These are phyloP conservation scores for Angophora floribunda DNA, from an alignment of 345 rosid species.

Conservation along the genomic window DNA sequence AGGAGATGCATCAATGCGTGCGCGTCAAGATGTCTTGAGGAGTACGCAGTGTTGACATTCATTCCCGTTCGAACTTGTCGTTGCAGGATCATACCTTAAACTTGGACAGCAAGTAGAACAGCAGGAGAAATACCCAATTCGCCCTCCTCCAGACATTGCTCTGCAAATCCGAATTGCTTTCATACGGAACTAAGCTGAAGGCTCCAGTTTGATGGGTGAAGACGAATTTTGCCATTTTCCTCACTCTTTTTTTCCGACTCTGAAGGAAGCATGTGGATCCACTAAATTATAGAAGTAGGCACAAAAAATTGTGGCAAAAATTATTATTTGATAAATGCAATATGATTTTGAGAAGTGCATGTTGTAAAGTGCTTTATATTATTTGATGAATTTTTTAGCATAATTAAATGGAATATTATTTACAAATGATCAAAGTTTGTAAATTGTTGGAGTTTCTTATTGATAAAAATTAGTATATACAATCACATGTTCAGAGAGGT, in stretches of 20 bases:
- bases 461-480: too few relatives aligned
- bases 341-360: too few relatives aligned
- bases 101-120: not conserved
- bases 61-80: not conserved
- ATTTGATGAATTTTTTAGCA: too few relatives aligned
- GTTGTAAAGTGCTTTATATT: too few relatives aligned
- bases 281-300: too few relatives aligned
- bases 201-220: not conserved
- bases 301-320: too few relatives aligned
- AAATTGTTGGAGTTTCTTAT: too few relatives aligned
- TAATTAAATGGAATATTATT: too few relatives aligned
- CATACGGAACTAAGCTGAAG: not conserved
- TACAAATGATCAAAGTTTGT: too few relatives aligned
- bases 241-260: rapidly evolving
- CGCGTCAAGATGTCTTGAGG: not conserved
- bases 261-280: not conserved
- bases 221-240: not conserved
- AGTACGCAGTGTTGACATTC: not conserved
- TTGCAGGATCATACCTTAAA: not conserved
- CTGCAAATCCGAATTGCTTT: not conserved
- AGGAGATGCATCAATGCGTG: not conserved
- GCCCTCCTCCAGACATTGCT: not conserved
- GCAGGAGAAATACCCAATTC: not conserved
- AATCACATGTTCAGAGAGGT: too few relatives aligned
- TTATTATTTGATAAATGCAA: too few relatives aligned